Evolutionary conservation across 805 yeast species (phyloP).

Genomic region (Priceomyces castillae): DNA sequence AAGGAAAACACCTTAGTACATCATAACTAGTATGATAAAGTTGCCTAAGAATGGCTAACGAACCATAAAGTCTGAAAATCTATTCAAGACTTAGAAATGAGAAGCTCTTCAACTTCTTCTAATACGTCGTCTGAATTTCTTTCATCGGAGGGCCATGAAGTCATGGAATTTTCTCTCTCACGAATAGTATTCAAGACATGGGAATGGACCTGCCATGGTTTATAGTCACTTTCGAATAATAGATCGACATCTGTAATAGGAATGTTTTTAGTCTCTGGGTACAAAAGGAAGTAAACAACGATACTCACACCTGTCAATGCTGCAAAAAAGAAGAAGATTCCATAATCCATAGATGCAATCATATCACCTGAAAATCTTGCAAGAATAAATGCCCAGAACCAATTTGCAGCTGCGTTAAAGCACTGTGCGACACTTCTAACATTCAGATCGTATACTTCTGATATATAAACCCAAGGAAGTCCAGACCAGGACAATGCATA

Average conservation of each 20-base stretch:
- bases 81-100: not conserved
- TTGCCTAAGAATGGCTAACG: too few species aligned
- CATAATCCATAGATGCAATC: slow-evolving; percentile 41
- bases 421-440: slow-evolving; percentile 43
- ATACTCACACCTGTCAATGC: slow-evolving; percentile 26
- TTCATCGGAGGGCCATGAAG: not conserved
- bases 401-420: slow-evolving; percentile 43
- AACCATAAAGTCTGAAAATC: too few species aligned
- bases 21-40: too few species aligned
- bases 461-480: slow-evolving; percentile 45
- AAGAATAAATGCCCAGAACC: slow-evolving; percentile 51
- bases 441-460: slow-evolving; percentile 45
- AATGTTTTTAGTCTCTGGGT: slow-evolving; percentile 40
- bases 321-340: slow-evolving; percentile 44
- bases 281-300: slow-evolving; percentile 27
- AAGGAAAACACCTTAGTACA: too few species aligned
- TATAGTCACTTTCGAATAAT: slow-evolving; percentile 24
- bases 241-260: slow-evolving; percentile 34
- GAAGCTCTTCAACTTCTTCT: not conserved
- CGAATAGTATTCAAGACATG: not conserved
- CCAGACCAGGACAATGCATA: slow-evolving; percentile 47
- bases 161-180: not conserved
- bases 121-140: not conserved
- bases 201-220: slow-evolving; percentile 1
- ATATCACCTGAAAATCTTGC: slow-evolving; percentile 46